Conservation (phyloP, 176 grass and related monocot species). For the Carex parvula region DNA sequence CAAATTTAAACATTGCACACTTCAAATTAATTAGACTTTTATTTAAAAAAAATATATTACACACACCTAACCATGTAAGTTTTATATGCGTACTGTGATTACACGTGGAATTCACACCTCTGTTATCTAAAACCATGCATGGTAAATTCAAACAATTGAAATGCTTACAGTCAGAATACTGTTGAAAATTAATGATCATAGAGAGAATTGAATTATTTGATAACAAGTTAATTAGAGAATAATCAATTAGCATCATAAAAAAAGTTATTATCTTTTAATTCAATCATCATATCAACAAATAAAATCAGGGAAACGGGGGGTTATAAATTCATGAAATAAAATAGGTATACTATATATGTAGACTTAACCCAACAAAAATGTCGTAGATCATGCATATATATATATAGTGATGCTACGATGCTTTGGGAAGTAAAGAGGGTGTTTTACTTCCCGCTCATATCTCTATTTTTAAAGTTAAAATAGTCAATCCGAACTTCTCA, state of each 20-base stretch:
- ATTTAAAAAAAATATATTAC: not conserved
- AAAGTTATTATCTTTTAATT: not conserved
- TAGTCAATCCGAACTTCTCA: too few species aligned
- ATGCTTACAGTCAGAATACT: too few species aligned
- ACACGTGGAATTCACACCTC: constrained; percentile 12
- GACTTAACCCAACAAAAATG: not conserved
- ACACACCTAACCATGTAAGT: not conserved
- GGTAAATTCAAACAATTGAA: not conserved
- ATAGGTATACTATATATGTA: not conserved
- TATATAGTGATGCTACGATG: too few species aligned
- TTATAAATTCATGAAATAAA: not conserved
- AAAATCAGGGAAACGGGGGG: not conserved
- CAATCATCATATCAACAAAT: not conserved
- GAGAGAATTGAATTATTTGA: not conserved
- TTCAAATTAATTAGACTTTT: not conserved
- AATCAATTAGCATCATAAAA: not conserved
- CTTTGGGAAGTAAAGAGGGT: too few species aligned
- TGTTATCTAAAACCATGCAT: not conserved
- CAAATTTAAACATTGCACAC: not conserved
- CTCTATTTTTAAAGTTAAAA: too few species aligned
- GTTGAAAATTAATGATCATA: not conserved
- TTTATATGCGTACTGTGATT: not conserved
- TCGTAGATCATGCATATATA: too few species aligned
- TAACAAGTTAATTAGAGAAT: not conserved
- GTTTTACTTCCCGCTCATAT: too few species aligned